phyloP scores from a whole-genome alignment of 148 eudicot species.

The Nepenthes gracilis region DNA sequence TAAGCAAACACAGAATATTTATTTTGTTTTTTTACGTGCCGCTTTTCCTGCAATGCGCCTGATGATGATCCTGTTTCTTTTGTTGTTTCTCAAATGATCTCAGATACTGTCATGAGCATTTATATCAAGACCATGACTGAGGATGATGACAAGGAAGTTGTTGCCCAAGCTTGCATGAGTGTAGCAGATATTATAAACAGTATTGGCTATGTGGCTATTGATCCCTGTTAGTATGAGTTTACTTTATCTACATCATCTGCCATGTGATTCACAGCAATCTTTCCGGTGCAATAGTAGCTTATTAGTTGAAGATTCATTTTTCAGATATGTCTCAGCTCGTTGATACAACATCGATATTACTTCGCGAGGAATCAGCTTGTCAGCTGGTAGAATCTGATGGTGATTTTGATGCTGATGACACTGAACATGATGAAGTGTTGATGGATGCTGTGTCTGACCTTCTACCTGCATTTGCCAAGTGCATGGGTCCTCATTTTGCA shows the following conservation, averaged over 20 bases:
- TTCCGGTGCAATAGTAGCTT: constrained; percentile 3
- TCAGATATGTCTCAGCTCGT: constrained; percentile 70
- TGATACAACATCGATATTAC: constrained; percentile 64
- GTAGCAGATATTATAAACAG: constrained; percentile 66
- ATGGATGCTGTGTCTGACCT: constrained; percentile 99
- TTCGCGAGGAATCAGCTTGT: constrained; percentile 64
- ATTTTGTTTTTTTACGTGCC: neutral
- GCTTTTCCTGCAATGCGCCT: neutral
- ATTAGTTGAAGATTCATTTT: constrained; percentile 3
- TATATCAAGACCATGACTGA: constrained; percentile 74
- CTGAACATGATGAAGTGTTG: constrained; percentile 81
- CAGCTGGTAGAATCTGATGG: constrained; percentile 82
- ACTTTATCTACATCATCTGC: neutral
- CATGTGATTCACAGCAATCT: neutral
- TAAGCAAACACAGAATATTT: neutral
- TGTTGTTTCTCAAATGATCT: constrained; percentile 3
- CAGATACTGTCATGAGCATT: constrained; percentile 82
- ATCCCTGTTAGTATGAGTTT: constrained; percentile 59
- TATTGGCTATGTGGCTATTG: constrained; percentile 57
- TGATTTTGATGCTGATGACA: constrained; percentile 71
- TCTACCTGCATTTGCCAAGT: constrained; percentile 87
- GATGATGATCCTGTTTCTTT: neutral
- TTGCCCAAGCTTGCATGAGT: constrained; percentile 85
- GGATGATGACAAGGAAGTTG: constrained; percentile 98
- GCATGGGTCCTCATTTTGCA: constrained; percentile 88